Evolutionary conservation across 139 green algal species (phyloP).

Genomic region (Chlorella sp.): DNA sequence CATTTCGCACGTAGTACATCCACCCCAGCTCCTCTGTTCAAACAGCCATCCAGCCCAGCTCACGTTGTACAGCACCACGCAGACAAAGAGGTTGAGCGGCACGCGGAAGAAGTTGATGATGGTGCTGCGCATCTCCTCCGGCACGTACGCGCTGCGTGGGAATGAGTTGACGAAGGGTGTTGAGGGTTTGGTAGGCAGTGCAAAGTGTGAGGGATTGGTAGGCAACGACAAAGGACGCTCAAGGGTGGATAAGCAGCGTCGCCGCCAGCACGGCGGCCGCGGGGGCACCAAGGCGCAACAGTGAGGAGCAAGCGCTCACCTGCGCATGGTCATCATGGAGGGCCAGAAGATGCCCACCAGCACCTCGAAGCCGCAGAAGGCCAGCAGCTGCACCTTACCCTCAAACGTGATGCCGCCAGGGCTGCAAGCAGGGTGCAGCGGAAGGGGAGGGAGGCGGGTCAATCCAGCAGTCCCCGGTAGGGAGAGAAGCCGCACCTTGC

Average conservation of each 20-base stretch:
- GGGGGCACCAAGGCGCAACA: not conserved
- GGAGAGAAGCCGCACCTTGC: too few relatives aligned
- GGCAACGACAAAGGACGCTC: too few relatives aligned
- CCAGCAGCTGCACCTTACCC: slow-evolving; percentile 86
- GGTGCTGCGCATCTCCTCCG: slow-evolving; percentile 94
- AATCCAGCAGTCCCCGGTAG: too few relatives aligned
- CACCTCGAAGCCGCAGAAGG: slow-evolving; percentile 95
- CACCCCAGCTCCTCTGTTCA: too few relatives aligned
- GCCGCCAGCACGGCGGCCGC: too few relatives aligned
- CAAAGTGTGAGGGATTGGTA: too few relatives aligned
- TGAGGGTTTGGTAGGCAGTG: too few relatives aligned
- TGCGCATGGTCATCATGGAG: slow-evolving; percentile 96
- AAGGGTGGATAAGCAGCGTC: too few relatives aligned
- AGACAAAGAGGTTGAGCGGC: slow-evolving; percentile 98
- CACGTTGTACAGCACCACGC: slow-evolving; percentile 96
- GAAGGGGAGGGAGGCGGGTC: too few relatives aligned
- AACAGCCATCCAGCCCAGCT: not conserved
- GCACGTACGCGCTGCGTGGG: slow-evolving; percentile 81
- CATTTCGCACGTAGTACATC: too few relatives aligned
- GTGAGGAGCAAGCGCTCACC: not conserved
- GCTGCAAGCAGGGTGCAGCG: slow-evolving; percentile 12
- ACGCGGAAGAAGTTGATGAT: slow-evolving; percentile 99
- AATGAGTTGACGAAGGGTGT: too few relatives aligned
- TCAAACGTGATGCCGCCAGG: slow-evolving; percentile 60
- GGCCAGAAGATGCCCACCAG: slow-evolving; percentile 97